These are phyloP conservation scores for Simplicillium sp. DNA, from an alignment of 2,329 filamentous ascomycete species.

Conservation along the genomic window DNA sequence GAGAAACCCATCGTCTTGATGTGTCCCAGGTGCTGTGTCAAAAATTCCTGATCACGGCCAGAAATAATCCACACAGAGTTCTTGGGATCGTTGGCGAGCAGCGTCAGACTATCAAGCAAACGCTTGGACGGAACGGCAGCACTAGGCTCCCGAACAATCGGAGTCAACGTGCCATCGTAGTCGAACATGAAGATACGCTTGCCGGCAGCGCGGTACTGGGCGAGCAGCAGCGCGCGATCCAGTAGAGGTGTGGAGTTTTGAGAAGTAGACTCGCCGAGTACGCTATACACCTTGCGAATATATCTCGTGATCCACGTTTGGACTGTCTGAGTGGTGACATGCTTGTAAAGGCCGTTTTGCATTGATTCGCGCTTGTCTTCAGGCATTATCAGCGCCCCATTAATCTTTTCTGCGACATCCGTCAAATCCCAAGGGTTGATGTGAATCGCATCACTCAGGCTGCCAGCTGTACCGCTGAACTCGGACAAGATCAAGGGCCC, in stretches of 20 bases:
- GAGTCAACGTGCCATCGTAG: constrained; percentile 93
- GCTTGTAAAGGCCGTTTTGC: constrained; percentile 67
- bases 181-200: constrained; percentile 96
- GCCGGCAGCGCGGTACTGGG: constrained; percentile 63
- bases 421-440: constrained; percentile 94
- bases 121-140: constrained; percentile 81
- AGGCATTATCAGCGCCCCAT: constrained; percentile 71
- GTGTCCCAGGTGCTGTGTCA: constrained; percentile 86
- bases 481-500: constrained; percentile 90
- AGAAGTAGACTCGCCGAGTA: constrained; percentile 68
- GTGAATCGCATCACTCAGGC: constrained; percentile 75
- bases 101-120: constrained; percentile 70
- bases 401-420: constrained; percentile 75
- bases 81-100: constrained; percentile 65
- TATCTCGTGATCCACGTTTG: constrained; percentile 78
- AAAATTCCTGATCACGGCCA: constrained; percentile 83
- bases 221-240: constrained; percentile 62
- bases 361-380: constrained; percentile 54
- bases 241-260: constrained; percentile 71
- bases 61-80: constrained; percentile 99
- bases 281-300: constrained; percentile 68
- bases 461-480: constrained; percentile 89
- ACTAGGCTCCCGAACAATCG: constrained; percentile 86
- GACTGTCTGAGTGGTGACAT: constrained; percentile 79
- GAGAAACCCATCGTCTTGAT: constrained; percentile 85